phyloP scores from a whole-genome alignment of 306 rosid species.

The Inga leiocalycina region DNA sequence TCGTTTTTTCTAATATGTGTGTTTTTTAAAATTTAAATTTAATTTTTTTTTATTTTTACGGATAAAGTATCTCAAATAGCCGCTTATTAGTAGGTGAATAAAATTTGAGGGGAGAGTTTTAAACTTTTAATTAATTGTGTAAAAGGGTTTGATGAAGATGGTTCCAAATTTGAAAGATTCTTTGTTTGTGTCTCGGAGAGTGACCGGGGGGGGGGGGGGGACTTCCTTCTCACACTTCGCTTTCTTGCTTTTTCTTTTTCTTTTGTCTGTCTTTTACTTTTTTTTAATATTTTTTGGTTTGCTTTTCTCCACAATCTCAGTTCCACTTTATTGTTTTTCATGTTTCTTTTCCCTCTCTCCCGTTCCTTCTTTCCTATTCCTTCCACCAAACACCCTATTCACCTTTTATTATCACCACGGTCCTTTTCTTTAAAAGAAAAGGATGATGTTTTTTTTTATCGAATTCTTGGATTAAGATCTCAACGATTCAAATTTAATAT shows the following conservation, averaged over 20 bases:
- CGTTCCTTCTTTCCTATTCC: not conserved
- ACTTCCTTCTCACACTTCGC: slow-evolving; percentile 32
- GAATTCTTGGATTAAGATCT: too few relatives aligned
- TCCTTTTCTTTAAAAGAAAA: too few relatives aligned
- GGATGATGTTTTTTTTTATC: too few relatives aligned
- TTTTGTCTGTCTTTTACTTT: slow-evolving; percentile 12
- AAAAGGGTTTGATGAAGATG: slow-evolving; percentile 1
- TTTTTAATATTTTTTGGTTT: not conserved
- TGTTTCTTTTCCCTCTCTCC: slow-evolving; percentile 19
- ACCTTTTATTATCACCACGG: not conserved
- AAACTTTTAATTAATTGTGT: not conserved
- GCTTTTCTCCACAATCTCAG: slow-evolving; percentile 22
- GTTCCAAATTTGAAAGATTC: slow-evolving; percentile 51
- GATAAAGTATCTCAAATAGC: too few relatives aligned
- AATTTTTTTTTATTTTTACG: too few relatives aligned
- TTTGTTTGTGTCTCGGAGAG: slow-evolving; percentile 5
- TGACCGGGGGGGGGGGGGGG: not conserved
- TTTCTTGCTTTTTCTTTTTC: slow-evolving; percentile 26
- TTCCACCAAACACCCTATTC: not conserved
- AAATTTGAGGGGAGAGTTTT: too few relatives aligned
- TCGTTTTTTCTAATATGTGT: accelerated
- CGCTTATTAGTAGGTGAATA: too few relatives aligned
- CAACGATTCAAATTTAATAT: too few relatives aligned
- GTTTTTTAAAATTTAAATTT: too few relatives aligned
- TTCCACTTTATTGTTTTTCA: slow-evolving; percentile 47